Evolutionary conservation across 768 basidiomycete genomes (phyloP).

Genomic region (Boletus pseudo-olivaceus): DNA sequence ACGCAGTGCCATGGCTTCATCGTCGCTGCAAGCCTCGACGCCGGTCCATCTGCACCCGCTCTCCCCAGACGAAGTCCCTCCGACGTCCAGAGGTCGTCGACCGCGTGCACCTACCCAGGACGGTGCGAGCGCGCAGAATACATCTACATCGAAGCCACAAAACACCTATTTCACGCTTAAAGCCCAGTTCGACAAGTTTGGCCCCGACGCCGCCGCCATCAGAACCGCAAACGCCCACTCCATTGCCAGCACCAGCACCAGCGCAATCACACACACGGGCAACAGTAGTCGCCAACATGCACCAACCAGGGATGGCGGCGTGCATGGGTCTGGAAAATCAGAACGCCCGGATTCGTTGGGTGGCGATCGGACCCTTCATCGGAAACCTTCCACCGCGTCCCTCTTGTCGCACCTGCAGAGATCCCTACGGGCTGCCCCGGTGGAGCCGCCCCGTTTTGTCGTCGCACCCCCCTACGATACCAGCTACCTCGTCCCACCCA

Average conservation of each 20-base stretch:
- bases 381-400: constrained; percentile 33
- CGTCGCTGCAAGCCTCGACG: constrained; percentile 37
- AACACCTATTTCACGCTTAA: constrained; percentile 62
- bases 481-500: constrained; percentile 32
- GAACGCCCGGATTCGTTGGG: constrained; percentile 30
- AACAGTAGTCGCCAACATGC: neutral
- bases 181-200: constrained; percentile 51
- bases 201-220: constrained; percentile 20
- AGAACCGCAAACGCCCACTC: constrained; percentile 19
- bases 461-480: constrained; percentile 39
- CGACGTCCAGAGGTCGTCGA: constrained; percentile 42
- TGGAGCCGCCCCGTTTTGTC: constrained; percentile 36
- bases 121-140: constrained; percentile 16
- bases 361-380: constrained; percentile 16
- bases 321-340: constrained; percentile 51
- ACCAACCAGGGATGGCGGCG: constrained; percentile 50
- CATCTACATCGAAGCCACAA: constrained; percentile 26
- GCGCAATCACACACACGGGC: neutral
- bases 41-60: constrained; percentile 74
- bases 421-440: constrained; percentile 23
- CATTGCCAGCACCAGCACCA: neutral
- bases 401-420: constrained; percentile 42
- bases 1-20: constrained; percentile 20
- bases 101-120: constrained; percentile 39
- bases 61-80: constrained; percentile 48